Percentiles rank a stretch among this genome's conserved stretches.
These are phyloP conservation scores for Petunia hybrid DNA, from an alignment of 305 asterid species.

Conservation along the genomic window DNA sequence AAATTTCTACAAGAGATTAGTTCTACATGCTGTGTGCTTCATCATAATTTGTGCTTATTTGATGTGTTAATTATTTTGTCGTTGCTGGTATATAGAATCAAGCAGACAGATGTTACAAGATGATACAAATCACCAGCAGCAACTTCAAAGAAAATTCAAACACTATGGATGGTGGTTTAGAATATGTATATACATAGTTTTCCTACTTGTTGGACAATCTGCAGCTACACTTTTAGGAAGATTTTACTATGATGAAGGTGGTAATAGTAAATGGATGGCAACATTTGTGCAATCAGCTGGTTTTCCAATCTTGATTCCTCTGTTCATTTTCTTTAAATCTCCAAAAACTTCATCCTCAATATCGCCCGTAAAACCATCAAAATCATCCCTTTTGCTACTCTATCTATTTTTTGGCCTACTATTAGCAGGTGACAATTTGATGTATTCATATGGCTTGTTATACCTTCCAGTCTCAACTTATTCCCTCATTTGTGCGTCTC, in stretches of 20 bases:
- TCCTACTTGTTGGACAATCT: constrained; percentile 39
- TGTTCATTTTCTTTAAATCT: constrained; percentile 30
- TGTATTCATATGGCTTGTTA: constrained; percentile 47
- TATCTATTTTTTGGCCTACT: constrained; percentile 43
- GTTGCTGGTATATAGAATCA: background rate
- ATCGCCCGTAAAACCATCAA: constrained; percentile 28
- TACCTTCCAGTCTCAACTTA: constrained; percentile 52
- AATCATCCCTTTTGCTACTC: constrained; percentile 14
- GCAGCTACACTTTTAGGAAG: constrained; percentile 45
- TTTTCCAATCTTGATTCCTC: constrained; percentile 43
- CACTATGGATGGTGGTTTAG: constrained; percentile 35
- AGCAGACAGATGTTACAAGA: constrained; percentile 5
- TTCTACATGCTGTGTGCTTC: background rate
- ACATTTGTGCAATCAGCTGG: constrained; percentile 48
- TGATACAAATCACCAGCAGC: constrained; percentile 16
- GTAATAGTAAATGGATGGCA: constrained; percentile 53
- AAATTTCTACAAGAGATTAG: background rate
- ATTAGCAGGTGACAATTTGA: constrained; percentile 38
- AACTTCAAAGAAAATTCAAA: background rate
- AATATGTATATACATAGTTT: constrained; percentile 33
- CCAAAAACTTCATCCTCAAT: background rate
- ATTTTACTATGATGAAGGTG: constrained; percentile 45
- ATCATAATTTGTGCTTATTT: background rate
- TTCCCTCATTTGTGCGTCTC: constrained; percentile 48
- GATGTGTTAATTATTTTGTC: background rate